phyloP scores from a whole-genome alignment of 495 filamentous ascomycete genomes.

The Penicillium ochrochloron region DNA sequence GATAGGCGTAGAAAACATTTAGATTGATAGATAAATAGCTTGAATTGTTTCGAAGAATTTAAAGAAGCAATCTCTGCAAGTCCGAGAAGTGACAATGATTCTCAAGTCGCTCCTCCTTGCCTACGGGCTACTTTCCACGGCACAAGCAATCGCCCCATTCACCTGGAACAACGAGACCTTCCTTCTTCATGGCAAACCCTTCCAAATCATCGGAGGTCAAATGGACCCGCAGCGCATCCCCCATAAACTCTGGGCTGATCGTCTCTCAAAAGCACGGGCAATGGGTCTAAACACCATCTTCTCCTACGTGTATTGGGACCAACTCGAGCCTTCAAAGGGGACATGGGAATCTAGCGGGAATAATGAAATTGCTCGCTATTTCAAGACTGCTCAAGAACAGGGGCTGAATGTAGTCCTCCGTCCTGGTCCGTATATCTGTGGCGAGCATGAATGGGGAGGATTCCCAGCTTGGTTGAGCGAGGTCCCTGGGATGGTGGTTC shows the following conservation, averaged over 20 bases:
- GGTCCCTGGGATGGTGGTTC: conserved; percentile 44
- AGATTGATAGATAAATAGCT: not conserved
- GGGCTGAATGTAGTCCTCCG: conserved; percentile 48
- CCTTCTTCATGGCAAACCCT: conserved; percentile 46
- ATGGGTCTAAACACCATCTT: conserved; percentile 56
- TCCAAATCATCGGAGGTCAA: conserved; percentile 53
- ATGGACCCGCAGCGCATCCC: conserved; percentile 56
- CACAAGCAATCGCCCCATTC: conserved; percentile 19
- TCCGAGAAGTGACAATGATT: conserved; percentile 5
- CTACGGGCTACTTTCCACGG: conserved; percentile 10
- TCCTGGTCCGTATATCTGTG: conserved; percentile 53
- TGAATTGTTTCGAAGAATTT: not conserved
- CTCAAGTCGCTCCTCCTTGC: conserved; percentile 8
- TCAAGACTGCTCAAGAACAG: conserved; percentile 46
- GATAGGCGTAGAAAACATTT: no score
- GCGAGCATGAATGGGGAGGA: conserved; percentile 55
- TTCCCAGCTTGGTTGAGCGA: conserved; percentile 50
- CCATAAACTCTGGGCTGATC: conserved; percentile 44
- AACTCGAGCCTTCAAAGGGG: conserved; percentile 43
- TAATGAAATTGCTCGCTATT: conserved; percentile 48
- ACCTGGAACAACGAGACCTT: conserved; percentile 36
- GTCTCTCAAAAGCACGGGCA: conserved; percentile 43
- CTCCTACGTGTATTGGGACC: conserved; percentile 54
- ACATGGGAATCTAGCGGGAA: conserved; percentile 35
- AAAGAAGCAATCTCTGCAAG: not conserved